Base-by-base conservation (phyloP, 257 asterid genomes). In the Marsdenia floribunda region DNA sequence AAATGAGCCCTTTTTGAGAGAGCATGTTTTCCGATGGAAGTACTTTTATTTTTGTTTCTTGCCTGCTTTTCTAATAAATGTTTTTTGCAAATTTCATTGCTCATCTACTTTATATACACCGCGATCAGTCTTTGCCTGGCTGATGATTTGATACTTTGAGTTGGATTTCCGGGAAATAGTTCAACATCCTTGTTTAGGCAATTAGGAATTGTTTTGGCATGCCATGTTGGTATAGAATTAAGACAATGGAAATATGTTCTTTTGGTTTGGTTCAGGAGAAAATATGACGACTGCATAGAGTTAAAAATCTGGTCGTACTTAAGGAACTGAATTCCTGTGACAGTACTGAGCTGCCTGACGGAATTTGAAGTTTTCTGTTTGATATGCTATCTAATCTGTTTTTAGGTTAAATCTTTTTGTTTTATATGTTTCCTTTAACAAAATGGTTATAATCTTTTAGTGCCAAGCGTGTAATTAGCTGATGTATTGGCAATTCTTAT, bases 401-500 rank as follows among this genome's bases (percentile, higher is more conserved):
- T 53, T 44, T 44, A 44, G 13, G 49, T 44, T 44, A 44, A 44
- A 44, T 44, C 49, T 44, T 44, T 44, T 44, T 10, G 49, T 44
- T 44, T 2, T 44, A 44, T 6, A 44, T 44, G 6, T 44, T 44
- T 44, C 49, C 49, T 44, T 44, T 44, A 44, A 44, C 49, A 44
- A 44, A 44, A 44, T 8, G 44, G 24, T 55, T 7, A 21, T 46
- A 13, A 42, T 4, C 42, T 37, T 14, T 40, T 6, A 35, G 37
- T 55, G 68, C 59, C 60, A 75, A 35, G 59, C 57, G 6, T 75
- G 47, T 54, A 22, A 40, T 15, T 67, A 67, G 59, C 49, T 57
- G 9, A 38, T 29, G n/a, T 29, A 18, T 5, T 49, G 65, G 35
- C 19, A 18, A 35, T 19, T 4, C 47, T 6, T 58, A 24, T 42